A percentile compares a stretch with the other conserved stretches of the same genome.
These are phyloP conservation scores for Fraxinus platypoda DNA, from an alignment of 305 asterid genomes.

Conservation along the genomic window DNA sequence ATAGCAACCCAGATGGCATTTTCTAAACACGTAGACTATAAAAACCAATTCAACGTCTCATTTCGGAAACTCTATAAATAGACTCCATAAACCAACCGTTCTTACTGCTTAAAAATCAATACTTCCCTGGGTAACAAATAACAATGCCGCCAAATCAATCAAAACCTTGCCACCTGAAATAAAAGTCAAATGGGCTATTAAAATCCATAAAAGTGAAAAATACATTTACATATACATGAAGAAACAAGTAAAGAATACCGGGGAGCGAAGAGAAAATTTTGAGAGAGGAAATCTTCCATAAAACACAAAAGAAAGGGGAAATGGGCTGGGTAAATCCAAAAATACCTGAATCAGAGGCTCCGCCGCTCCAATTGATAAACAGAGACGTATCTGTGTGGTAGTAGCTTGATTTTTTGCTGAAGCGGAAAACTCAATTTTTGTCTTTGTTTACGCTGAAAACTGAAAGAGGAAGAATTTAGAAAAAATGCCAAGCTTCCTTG, in stretches of 20 bases:
- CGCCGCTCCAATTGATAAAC: not conserved
- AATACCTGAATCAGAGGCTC: not conserved
- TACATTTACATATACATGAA: not conserved
- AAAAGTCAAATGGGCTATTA: not conserved
- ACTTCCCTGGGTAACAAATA: not conserved
- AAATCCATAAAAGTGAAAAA: not conserved
- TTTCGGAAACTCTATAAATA: not conserved
- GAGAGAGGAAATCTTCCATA: not conserved
- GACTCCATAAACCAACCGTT: not conserved
- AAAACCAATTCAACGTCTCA: conserved; percentile 7
- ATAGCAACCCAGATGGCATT: conserved; percentile 52
- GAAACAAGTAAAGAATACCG: not conserved
- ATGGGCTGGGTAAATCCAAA: not conserved
- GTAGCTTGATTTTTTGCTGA: not conserved
- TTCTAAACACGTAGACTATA: not conserved
- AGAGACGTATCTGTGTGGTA: not conserved
- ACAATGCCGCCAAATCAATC: conserved; percentile 2
- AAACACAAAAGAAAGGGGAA: not conserved
- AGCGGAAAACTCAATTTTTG: not conserved
- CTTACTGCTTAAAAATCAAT: not conserved
- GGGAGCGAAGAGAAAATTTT: not conserved
- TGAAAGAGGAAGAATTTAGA: not conserved
- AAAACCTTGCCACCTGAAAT: conserved; percentile 18
- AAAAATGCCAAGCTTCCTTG: too few species aligned
- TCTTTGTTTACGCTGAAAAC: not conserved